Evolutionary conservation across 2,329 filamentous ascomycete genomes (phyloP), one percentile per base, ranked within the genome.

Genomic region (Fusarium euwallaceae): DNA sequence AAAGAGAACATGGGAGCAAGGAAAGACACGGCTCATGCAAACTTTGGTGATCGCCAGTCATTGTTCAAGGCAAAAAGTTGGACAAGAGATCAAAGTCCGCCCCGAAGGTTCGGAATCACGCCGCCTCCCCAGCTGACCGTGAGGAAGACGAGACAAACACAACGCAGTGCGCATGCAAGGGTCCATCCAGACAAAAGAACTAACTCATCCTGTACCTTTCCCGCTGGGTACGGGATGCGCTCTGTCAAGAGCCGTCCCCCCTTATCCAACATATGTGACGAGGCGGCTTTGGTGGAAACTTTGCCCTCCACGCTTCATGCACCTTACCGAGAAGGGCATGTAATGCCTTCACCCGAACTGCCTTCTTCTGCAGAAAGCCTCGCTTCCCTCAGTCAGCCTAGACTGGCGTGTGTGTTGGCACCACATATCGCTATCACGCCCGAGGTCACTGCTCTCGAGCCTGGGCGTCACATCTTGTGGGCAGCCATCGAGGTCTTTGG

Each of bases 401-500:
- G 37, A 27, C 29, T 22, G 9, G 53, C 65, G 51, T 68, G 41
- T 51, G 77, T 87, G 7, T 77, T 88, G 16, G 80, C 83, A 6
- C 88, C 87, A 6, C 79, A 80, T 32, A 81, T 89, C 27, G 76
- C 79, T 17, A 83, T 88, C 27, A 87, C 82, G 0, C 83, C 87
- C 2, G 86, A 88, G 59, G 77, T 81, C 7, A 80, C 79, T 6
- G 76, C 81, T 1, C 75, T 86, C 1, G 78, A 82, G 7, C 78
- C 82, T 41, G 81, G 79, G 4, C 76, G 78, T 41, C 76, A 79
- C 36, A 80, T 74, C 12, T 71, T 88, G n/a, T 90, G 86, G 88
- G 85, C 82, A 3, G 86, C 87, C 4, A 82, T 90, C 61, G 85
- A 89, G 77, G 74, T 90, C 41, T 85, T 82, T 16, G 83, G 84